These are phyloP conservation scores for Fusarium gaditjirri DNA, from an alignment of 2,329 filamentous ascomycete species.

Conservation along the genomic window DNA sequence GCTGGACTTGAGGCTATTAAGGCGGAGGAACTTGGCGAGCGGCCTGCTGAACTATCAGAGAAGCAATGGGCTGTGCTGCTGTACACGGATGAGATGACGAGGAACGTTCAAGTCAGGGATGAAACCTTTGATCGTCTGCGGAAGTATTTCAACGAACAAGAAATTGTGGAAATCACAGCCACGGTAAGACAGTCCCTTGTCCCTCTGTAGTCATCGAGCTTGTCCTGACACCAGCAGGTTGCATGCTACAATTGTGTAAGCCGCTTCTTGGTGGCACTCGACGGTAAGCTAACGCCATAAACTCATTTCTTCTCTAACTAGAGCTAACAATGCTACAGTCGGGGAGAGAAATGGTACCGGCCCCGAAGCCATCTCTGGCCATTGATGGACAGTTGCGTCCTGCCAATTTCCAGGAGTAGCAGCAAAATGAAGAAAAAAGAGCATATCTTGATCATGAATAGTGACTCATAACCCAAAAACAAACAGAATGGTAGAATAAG, in stretches of 20 bases:
- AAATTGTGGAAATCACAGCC: constrained; percentile 84
- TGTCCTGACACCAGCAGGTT: constrained; percentile 52
- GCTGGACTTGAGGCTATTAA: constrained; percentile 60
- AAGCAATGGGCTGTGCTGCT: constrained; percentile 75
- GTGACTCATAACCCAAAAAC: not conserved
- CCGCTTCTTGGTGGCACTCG: constrained; percentile 82
- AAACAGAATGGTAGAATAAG: not conserved
- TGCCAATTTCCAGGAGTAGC: constrained; percentile 5
- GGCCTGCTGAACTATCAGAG: constrained; percentile 59
- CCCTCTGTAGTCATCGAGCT: not conserved
- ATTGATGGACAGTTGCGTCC: constrained; percentile 43
- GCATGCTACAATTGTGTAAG: constrained; percentile 88
- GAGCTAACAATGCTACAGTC: constrained; percentile 55
- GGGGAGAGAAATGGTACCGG: constrained; percentile 67
- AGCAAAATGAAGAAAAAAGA: constrained; percentile 5
- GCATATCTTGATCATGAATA: not conserved
- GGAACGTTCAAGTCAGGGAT: constrained; percentile 75
- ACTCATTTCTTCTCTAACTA: constrained; percentile 13
- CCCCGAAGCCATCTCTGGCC: constrained; percentile 54
- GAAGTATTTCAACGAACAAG: constrained; percentile 71
- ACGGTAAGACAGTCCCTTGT: constrained; percentile 61
- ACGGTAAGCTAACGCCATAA: constrained; percentile 63
- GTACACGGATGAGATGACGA: constrained; percentile 88
- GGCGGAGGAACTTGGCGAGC: constrained; percentile 45
- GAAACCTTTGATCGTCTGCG: constrained; percentile 73